A percentile compares a stretch with the other conserved stretches of the same genome.
Conservation (phyloP, 2,329 filamentous ascomycete genomes). For the Ophiostoma pallidulum region DNA sequence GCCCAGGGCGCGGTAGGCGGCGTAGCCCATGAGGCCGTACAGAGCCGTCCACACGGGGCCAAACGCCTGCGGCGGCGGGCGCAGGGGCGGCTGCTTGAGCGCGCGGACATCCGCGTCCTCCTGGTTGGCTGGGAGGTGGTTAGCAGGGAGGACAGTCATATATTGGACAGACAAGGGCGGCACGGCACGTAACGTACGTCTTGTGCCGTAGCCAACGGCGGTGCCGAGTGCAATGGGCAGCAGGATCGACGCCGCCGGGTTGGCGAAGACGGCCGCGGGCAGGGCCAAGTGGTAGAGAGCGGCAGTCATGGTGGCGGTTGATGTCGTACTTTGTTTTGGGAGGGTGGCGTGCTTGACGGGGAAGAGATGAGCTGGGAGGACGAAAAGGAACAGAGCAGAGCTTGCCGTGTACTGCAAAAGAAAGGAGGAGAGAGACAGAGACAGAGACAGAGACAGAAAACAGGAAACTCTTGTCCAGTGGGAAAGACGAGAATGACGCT, state of each 20-base stretch:
- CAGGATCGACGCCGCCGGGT: slow-evolving; percentile 62
- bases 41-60: slow-evolving; percentile 57
- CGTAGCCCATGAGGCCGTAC: slow-evolving; percentile 80
- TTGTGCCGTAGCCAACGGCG: slow-evolving; percentile 59
- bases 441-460: background rate
- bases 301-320: slow-evolving; percentile 54
- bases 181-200: slow-evolving; percentile 39
- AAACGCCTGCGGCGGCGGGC: slow-evolving; percentile 52
- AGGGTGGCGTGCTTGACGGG: background rate
- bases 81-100: slow-evolving; percentile 57
- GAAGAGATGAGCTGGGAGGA: background rate
- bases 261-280: slow-evolving; percentile 60
- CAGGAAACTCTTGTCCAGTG: too few species aligned
- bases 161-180: too few species aligned
- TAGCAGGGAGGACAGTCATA: too few species aligned
- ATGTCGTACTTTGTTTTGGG: too few species aligned
- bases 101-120: slow-evolving; percentile 6
- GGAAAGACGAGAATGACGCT: background rate
- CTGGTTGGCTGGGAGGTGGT: slow-evolving; percentile 2
- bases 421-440: background rate
- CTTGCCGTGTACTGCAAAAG: background rate
- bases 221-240: slow-evolving; percentile 66
- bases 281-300: slow-evolving; percentile 71
- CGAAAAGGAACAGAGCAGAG: background rate
- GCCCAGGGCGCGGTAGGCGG: slow-evolving; percentile 66